A percentile compares a stretch with the other conserved stretches of the same genome.
phyloP scores from a whole-genome alignment of 805 yeast genomes.

The Yarrowia sp. region DNA sequence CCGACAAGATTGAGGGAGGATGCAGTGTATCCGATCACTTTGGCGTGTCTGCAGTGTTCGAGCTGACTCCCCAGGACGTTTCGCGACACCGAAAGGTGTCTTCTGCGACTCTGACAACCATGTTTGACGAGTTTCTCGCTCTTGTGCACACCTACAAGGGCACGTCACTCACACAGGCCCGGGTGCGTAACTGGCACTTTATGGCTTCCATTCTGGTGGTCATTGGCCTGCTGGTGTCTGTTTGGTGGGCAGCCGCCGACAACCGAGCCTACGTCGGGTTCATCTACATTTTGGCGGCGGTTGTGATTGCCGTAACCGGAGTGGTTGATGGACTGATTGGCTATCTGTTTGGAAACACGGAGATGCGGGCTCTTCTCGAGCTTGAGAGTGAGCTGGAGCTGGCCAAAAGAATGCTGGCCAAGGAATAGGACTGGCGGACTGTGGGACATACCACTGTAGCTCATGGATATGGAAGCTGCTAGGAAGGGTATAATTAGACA shows the following conservation, averaged over 20 bases:
- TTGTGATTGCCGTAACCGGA: constrained; percentile 69
- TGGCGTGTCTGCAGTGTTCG: constrained; percentile 56
- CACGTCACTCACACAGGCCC: constrained; percentile 64
- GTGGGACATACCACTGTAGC: background rate
- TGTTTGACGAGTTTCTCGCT: constrained; percentile 59
- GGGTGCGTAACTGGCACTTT: constrained; percentile 73
- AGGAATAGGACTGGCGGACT: constrained; percentile 26
- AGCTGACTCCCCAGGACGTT: background rate
- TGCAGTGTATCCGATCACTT: constrained; percentile 94
- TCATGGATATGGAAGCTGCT: background rate
- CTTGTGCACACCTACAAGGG: constrained; percentile 58
- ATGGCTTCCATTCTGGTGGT: constrained; percentile 59
- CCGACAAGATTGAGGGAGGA: constrained; percentile 65
- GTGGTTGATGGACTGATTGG: constrained; percentile 79
- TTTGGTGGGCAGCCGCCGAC: constrained; percentile 62
- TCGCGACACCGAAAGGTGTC: constrained; percentile 14
- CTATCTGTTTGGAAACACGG: constrained; percentile 78
- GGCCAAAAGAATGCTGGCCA: constrained; percentile 41
- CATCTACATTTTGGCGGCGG: constrained; percentile 64
- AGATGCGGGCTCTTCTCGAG: constrained; percentile 76
- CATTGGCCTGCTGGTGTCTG: constrained; percentile 61
- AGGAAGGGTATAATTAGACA: background rate
- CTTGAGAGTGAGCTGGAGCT: constrained; percentile 69
- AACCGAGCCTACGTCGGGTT: constrained; percentile 69
- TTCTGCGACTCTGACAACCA: constrained; percentile 36